Evolutionary conservation across 441 rosid species (phyloP).

Genomic region (Aleurites moluccanus): DNA sequence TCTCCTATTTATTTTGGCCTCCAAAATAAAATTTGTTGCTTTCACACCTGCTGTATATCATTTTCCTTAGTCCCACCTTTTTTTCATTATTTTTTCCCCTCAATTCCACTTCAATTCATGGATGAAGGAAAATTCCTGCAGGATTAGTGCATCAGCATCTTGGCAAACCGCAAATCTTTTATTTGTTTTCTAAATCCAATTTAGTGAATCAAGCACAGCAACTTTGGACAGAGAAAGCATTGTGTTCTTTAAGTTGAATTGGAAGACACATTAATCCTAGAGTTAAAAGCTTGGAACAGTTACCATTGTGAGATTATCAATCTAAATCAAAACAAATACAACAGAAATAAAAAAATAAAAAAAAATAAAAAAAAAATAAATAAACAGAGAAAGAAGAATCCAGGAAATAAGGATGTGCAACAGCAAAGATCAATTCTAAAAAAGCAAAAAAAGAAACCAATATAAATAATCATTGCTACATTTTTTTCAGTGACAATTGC

Average conservation of each 20-base stretch:
- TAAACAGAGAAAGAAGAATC: too few species aligned
- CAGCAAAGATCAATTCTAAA: background rate
- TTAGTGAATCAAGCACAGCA: background rate
- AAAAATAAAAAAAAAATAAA: too few species aligned
- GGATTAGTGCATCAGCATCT: background rate
- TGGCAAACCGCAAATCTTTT: background rate
- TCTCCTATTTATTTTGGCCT: too few species aligned
- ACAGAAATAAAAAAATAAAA: too few species aligned
- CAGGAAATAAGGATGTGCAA: background rate
- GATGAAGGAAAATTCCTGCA: background rate
- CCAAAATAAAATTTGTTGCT: too few species aligned
- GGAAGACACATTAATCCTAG: background rate
- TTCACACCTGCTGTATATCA: background rate
- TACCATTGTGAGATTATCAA: background rate
- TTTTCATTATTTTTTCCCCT: background rate
- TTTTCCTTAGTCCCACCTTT: background rate
- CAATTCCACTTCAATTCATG: background rate
- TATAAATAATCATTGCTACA: background rate
- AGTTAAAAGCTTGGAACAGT: background rate
- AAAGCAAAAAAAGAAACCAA: background rate
- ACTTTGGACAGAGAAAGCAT: background rate
- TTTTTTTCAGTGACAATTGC: background rate
- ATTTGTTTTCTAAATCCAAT: background rate
- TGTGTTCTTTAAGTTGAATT: background rate
- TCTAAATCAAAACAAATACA: background rate